These are phyloP conservation scores for Calonectria pteridis DNA, from an alignment of 2,329 filamentous ascomycete species.

Conservation along the genomic window DNA sequence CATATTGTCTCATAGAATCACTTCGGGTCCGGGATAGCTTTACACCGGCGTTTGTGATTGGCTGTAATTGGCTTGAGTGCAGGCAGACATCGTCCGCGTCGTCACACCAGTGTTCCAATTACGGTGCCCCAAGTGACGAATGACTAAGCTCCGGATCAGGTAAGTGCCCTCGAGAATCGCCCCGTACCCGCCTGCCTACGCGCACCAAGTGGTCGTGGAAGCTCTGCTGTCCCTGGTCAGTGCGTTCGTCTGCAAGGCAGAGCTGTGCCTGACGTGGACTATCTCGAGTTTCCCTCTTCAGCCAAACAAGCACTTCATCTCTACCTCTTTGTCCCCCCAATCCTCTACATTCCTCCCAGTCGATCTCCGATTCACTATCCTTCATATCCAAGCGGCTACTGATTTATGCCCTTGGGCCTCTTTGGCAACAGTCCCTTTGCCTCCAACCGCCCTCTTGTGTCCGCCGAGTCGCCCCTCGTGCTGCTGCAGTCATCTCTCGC, in stretches of 20 bases:
- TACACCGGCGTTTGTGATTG: background rate
- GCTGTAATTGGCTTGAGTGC: background rate
- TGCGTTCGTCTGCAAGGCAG: constrained; percentile 51
- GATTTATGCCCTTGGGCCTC: constrained; percentile 40
- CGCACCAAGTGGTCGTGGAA: constrained; percentile 20
- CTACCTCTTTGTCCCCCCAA: constrained; percentile 32
- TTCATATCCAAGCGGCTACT: constrained; percentile 12
- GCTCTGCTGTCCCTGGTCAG: constrained; percentile 40
- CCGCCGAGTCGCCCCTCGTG: constrained; percentile 34
- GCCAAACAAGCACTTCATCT: constrained; percentile 45
- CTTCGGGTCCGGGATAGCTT: background rate
- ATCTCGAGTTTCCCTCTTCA: constrained; percentile 46
- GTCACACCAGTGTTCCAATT: constrained; percentile 20
- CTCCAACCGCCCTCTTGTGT: constrained; percentile 29
- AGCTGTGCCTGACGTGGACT: constrained; percentile 62
- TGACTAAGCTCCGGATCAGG: constrained; percentile 38
- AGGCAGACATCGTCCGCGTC: constrained; percentile 24
- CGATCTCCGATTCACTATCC: constrained; percentile 21
- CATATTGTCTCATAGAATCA: background rate
- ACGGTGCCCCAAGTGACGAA: background rate
- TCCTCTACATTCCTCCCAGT: constrained; percentile 25
- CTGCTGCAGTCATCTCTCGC: constrained; percentile 33
- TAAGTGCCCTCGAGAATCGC: constrained; percentile 26
- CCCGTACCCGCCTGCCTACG: constrained; percentile 31
- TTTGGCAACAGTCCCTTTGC: constrained; percentile 34